phyloP scores from a whole-genome alignment of 1,284 basidiomycete genomes.

The Mycena citricolor region DNA sequence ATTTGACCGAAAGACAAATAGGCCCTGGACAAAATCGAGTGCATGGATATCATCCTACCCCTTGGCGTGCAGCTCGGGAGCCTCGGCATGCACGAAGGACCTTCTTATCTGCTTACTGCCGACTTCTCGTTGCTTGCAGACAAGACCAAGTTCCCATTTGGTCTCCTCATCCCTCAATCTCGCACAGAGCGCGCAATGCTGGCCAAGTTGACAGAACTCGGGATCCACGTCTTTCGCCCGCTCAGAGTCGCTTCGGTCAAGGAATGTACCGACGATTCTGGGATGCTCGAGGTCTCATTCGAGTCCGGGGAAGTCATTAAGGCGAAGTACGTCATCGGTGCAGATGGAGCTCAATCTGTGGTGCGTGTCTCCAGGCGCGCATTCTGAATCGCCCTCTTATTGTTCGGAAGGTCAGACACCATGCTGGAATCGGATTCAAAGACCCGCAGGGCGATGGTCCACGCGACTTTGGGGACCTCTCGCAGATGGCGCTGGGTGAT shows the following conservation, averaged over 20 bases:
- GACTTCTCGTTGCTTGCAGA: constrained; percentile 35
- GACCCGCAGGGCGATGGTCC: constrained; percentile 34
- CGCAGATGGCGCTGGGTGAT: constrained; percentile 37
- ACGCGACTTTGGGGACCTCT: constrained; percentile 26
- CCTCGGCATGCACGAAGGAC: constrained; percentile 34
- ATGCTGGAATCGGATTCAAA: constrained; percentile 33
- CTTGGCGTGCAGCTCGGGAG: constrained; percentile 36
- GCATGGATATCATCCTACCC: constrained; percentile 40
- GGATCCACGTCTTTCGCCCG: constrained; percentile 36
- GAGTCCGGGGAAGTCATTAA: constrained; percentile 47
- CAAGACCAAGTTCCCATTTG: constrained; percentile 48
- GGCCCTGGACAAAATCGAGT: constrained; percentile 48
- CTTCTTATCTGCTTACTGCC: constrained; percentile 28
- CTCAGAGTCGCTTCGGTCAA: constrained; percentile 37
- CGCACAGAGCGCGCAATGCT: constrained; percentile 45
- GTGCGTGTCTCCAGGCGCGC: constrained; percentile 34
- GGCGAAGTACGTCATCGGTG: constrained; percentile 52
- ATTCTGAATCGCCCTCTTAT: not conserved
- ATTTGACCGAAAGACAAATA: too few species aligned
- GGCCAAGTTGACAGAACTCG: constrained; percentile 34
- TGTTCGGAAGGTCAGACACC: constrained; percentile 32
- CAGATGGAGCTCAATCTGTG: constrained; percentile 54
- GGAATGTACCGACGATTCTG: constrained; percentile 21
- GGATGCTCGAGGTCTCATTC: constrained; percentile 43
- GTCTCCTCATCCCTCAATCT: constrained; percentile 46